Conservation (phyloP, 2,329 filamentous ascomycete species). For the Clarireedia sp. region DNA sequence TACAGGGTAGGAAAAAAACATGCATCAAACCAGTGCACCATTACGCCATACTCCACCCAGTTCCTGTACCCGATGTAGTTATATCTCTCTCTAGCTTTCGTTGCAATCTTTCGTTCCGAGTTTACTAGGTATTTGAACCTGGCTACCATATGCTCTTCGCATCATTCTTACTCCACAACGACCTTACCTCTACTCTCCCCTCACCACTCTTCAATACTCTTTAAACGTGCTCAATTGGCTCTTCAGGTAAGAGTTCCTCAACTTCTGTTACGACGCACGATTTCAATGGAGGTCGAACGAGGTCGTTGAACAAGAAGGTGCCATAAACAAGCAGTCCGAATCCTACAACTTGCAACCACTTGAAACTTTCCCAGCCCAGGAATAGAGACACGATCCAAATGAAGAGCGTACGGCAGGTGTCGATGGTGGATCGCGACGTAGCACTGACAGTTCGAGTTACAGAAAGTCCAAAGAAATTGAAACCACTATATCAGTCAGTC, state of each 20-base stretch:
- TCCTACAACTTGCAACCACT: conserved; percentile 87
- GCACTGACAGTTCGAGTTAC: conserved; percentile 86
- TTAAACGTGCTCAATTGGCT: conserved; percentile 62
- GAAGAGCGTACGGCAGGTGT: conserved; percentile 94
- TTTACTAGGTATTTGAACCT: neutral
- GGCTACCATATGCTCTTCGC: neutral
- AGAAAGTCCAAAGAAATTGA: conserved; percentile 97
- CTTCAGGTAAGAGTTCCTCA: conserved; percentile 67
- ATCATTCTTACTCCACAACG: neutral
- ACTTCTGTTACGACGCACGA: conserved; percentile 51
- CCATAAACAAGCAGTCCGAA: conserved; percentile 91
- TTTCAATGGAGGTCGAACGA: conserved; percentile 74
- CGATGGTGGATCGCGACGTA: conserved; percentile 89
- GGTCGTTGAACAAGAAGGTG: conserved; percentile 92
- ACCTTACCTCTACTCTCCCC: neutral
- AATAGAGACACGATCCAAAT: conserved; percentile 95
- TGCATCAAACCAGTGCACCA: neutral
- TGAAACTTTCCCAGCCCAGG: conserved; percentile 94
- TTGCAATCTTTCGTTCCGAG: neutral
- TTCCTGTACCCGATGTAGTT: neutral
- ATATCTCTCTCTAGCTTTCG: neutral
- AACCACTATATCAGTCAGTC: conserved; percentile 53
- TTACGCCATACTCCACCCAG: neutral
- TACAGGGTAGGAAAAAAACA: neutral
- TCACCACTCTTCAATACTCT: conserved; percentile 9